These are phyloP conservation scores for Lentinula raphanica DNA, from an alignment of 768 basidiomycete species.

Conservation along the genomic window DNA sequence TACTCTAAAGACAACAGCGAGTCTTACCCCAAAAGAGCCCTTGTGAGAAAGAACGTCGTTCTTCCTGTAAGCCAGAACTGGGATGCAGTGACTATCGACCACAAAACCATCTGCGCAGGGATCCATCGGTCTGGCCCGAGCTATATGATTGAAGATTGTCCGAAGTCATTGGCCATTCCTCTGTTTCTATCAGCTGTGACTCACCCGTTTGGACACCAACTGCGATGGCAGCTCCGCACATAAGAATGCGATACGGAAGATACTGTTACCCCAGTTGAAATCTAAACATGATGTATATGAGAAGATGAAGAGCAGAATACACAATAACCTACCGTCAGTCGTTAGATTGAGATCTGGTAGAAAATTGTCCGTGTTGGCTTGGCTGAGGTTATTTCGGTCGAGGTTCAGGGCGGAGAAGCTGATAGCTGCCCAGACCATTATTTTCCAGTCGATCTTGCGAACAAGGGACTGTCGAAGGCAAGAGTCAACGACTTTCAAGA, in stretches of 20 bases:
- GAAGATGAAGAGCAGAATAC: neutral
- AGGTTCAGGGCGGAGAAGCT: slow-evolving; percentile 54
- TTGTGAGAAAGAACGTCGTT: slow-evolving; percentile 41
- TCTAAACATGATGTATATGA: slow-evolving; percentile 24
- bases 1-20: no score
- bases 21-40: slow-evolving; percentile 41
- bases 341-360: slow-evolving; percentile 51
- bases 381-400: slow-evolving; percentile 48
- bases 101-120: slow-evolving; percentile 51
- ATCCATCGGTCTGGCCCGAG: slow-evolving; percentile 63
- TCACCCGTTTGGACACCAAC: slow-evolving; percentile 52
- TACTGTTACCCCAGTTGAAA: slow-evolving; percentile 50
- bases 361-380: slow-evolving; percentile 56
- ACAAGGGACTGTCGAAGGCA: slow-evolving; percentile 34
- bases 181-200: slow-evolving; percentile 7
- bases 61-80: slow-evolving; percentile 58
- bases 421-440: slow-evolving; percentile 52
- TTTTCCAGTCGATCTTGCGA: slow-evolving; percentile 56
- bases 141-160: slow-evolving; percentile 17
- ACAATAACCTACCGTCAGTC: slow-evolving; percentile 33
- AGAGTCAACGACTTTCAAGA: neutral
- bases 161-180: neutral
- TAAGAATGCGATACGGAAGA: slow-evolving; percentile 48
- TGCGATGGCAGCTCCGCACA: slow-evolving; percentile 60
- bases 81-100: slow-evolving; percentile 44